Base-by-base conservation (phyloP, 306 rosid genomes). In the Astragalus membranaceus region DNA sequence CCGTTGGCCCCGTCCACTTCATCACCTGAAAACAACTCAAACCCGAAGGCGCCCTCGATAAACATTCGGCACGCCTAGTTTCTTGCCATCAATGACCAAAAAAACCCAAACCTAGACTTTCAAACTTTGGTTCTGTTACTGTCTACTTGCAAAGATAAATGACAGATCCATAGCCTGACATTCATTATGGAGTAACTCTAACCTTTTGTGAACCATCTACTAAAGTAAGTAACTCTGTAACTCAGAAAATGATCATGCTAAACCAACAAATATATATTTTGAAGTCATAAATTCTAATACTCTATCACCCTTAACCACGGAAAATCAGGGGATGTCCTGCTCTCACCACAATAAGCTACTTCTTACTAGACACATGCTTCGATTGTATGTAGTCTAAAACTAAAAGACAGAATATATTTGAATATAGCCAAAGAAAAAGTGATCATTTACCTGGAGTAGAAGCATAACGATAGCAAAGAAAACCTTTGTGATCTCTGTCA, bases 381-480 rank as follows among this genome's bases (percentile, higher is more conserved):
- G 49, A 53, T 30, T 61, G 49, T 10, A 57, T 33, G 56, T 14
- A 32, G 35, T 57, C n/a, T 39, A 74, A 64, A 65, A 14, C n/a
- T 39, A 74, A 64, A 65, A 14, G 50, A 67, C 16, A 55, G n/a
- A 0, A 81, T 41, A 62, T 50, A 56, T 33, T 48, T 32, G 58
- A 68, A 69, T 30, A 67, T 61, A 65, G 69, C 72, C 13, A 64
- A 48, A 46, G 67, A 26, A 68, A 44, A 42, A 57, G 75, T 6
- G 62, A 49, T 47, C 13, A 26, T 13, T 58, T 87, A 95, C 99
- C 97, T 95, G 96, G 75, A 87, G 5, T 44, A 91, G 23, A 64
- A 95, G 96, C 99, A 95, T 95, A 30, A 91, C 79, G 76, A 95
- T 68, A 64, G 99, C 99, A 81, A 95, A 95, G 73, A 91, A 37